phyloP scores from a whole-genome alignment of 1,284 basidiomycete genomes.

The Microbotryum violaceum region DNA sequence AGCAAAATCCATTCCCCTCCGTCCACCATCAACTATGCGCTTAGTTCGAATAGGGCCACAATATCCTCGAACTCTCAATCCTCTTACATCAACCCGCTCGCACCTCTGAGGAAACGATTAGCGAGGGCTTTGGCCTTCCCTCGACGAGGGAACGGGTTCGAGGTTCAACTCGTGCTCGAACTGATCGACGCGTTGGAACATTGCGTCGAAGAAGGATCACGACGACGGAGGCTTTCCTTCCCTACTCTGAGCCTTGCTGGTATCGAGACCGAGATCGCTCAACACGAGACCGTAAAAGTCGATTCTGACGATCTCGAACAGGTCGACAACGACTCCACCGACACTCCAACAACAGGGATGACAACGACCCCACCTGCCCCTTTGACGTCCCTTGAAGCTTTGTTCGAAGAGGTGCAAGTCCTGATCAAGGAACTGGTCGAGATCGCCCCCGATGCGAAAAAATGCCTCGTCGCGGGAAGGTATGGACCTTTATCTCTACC shows the following conservation, averaged over 20 bases:
- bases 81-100: conserved; percentile 18
- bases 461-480: conserved; percentile 16
- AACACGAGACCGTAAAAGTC: too few relatives aligned
- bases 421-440: conserved; percentile 26
- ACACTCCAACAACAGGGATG: neutral
- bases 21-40: too few relatives aligned
- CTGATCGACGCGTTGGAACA: conserved; percentile 62
- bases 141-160: conserved; percentile 6
- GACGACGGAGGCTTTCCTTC: too few relatives aligned
- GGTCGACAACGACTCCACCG: neutral
- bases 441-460: conserved; percentile 23
- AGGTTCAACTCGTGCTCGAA: conserved; percentile 43
- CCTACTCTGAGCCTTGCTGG: too few relatives aligned
- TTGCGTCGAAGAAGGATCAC: conserved; percentile 44
- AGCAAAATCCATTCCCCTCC: too few relatives aligned
- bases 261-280: too few relatives aligned
- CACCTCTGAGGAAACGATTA: conserved; percentile 26
- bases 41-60: too few relatives aligned
- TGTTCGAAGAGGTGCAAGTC: conserved; percentile 22
- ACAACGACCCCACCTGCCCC: too few relatives aligned
- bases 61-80: neutral
- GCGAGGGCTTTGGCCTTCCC: conserved; percentile 13
- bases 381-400: neutral
- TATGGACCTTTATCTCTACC: conserved; percentile 19
- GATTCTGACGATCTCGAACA: neutral